Conservation (phyloP, 139 green algal genomes). For the Astrephomene gubernaculifera region DNA sequence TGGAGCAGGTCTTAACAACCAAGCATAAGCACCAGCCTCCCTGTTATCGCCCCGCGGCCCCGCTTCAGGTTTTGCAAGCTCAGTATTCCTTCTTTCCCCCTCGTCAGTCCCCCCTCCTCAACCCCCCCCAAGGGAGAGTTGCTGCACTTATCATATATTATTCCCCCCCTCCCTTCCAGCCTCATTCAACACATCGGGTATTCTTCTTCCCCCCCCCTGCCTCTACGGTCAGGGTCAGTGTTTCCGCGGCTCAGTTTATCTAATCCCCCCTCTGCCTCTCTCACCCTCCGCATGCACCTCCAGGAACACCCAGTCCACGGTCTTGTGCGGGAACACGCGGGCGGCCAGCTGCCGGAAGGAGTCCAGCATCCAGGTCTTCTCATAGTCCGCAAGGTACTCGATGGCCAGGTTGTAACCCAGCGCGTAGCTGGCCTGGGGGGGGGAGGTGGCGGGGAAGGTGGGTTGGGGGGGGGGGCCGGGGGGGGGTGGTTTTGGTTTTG, state of each 20-base stretch:
- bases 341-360: conserved; percentile 80
- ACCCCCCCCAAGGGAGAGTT: no score
- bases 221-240: no score
- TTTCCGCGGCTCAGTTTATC: no score
- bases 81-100: neutral
- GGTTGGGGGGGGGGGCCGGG: neutral
- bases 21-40: no score
- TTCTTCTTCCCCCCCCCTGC: neutral
- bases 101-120: neutral
- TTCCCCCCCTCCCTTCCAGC: no score
- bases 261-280: neutral
- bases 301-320: conserved; percentile 91
- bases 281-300: conserved; percentile 91
- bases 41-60: no score
- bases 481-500: no score
- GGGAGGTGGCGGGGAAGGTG: neutral
- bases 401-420: conserved; percentile 96
- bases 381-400: conserved; percentile 94
- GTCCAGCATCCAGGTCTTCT: conserved; percentile 96
- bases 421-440: conserved; percentile 82
- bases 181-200: no score
- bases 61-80: no score
- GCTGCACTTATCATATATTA: no score
- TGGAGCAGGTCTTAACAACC: no score
- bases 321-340: conserved; percentile 61